Evolutionary conservation across 1,284 basidiomycete species (phyloP), one percentile per base, ranked within the genome.

Genomic region (Ustilago nuda): DNA sequence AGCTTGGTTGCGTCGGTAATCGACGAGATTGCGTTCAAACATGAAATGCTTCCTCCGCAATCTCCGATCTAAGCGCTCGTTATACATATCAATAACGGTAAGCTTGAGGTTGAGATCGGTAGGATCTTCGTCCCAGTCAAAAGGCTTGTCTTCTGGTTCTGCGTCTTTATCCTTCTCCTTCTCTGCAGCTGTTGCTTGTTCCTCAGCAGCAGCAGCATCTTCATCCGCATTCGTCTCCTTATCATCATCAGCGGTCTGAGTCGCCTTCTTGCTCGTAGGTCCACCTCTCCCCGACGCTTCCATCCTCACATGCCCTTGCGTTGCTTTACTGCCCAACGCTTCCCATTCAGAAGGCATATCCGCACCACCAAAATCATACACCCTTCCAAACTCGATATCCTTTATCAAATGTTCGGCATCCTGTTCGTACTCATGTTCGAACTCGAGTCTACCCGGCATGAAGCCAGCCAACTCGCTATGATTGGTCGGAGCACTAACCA

Each of bases 391-490:
- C 85, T 98, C 95, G 78, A 99, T 89, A 84, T 99, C 95, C 87
- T 98, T 99, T 77, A 98, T 92, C 2, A 94, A 87, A 82, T 95
- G 92, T 84, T 99, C 96, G 0, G 96, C 96, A 41, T 98, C 95
- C 65, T 88, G 87, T 84, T 98, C 96, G 19, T 94, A 88, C 87
- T 99, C 97, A 79, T 94, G 93, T 85, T 99, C 97, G 85, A 99
- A 99, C 86, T 99, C 96, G 56, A 99, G 89, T 51, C 97, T 92
- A 19, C 96, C 96, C 8, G 96, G 96, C 87, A 99, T 93, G 87
- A 93, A 98, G 0, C 93, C 93, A 12, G 91, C 91, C 48, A 99
- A 90, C 87, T 99, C 97, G 61, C 80, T 82, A 87, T 98, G 97
- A 35, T 95, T 92, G 2, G 93, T 94, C 4, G 96, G 96, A 0